Percentiles rank a stretch among this genome's conserved stretches.
Evolutionary conservation across 2,329 filamentous ascomycete species (phyloP).

Genomic region (Neofusicoccum kwambonambiense): DNA sequence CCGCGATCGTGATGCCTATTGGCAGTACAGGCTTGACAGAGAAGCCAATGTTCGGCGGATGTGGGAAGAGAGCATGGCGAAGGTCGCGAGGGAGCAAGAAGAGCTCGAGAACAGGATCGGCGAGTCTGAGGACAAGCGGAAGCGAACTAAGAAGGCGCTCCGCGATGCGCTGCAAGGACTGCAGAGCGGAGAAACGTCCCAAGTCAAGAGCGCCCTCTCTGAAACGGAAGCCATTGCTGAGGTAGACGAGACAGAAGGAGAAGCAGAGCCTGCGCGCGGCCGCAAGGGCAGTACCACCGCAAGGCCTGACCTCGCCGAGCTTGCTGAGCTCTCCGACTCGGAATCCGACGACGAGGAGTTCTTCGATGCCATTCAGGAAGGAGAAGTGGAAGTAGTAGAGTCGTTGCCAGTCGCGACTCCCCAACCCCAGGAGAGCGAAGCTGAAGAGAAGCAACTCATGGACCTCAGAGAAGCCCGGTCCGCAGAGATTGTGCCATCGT

Average conservation of each 20-base stretch:
- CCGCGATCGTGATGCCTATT: slow-evolving; percentile 90
- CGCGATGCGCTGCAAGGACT: slow-evolving; percentile 74
- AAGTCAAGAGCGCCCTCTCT: slow-evolving; percentile 12
- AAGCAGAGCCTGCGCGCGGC: slow-evolving; percentile 21
- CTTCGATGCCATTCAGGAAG: slow-evolving; percentile 93
- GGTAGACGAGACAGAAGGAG: slow-evolving; percentile 18
- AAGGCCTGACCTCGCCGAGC: slow-evolving; percentile 66
- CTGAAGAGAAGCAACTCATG: slow-evolving; percentile 42
- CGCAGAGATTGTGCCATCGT: slow-evolving; percentile 72
- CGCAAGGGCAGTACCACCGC: slow-evolving; percentile 42
- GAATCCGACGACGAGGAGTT: slow-evolving; percentile 90
- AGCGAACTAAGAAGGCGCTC: slow-evolving; percentile 82
- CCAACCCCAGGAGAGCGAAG: slow-evolving; percentile 36
- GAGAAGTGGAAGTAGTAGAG: slow-evolving; percentile 78
- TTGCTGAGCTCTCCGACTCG: slow-evolving; percentile 63
- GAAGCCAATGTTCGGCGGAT: slow-evolving; percentile 89
- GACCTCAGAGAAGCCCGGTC: slow-evolving; percentile 50
- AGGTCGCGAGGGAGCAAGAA: slow-evolving; percentile 93
- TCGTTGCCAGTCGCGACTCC: slow-evolving; percentile 49
- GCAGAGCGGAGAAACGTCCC: slow-evolving; percentile 25
- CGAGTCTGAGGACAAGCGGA: slow-evolving; percentile 86
- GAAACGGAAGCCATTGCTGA: slow-evolving; percentile 36
- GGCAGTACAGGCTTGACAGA: slow-evolving; percentile 91
- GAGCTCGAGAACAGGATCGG: slow-evolving; percentile 82
- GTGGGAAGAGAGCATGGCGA: slow-evolving; percentile 99